Evolutionary conservation across 495 filamentous ascomycete species (phyloP).

Genomic region (Penicillium flavigenum): DNA sequence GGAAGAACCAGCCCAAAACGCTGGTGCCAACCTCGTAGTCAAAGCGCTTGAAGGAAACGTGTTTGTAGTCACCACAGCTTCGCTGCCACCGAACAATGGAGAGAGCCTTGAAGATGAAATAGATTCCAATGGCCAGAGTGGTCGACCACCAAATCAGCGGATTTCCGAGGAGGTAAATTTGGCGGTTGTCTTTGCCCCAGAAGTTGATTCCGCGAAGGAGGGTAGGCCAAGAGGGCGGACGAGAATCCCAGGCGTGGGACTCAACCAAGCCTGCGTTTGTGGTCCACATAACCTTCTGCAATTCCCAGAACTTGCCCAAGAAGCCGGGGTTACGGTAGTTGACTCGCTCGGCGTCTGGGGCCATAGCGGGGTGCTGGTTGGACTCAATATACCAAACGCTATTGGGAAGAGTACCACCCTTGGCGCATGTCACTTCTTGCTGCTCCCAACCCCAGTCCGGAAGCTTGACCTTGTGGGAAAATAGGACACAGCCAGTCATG

Average conservation of each 20-base stretch:
- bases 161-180: slow-evolving; percentile 96
- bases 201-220: slow-evolving; percentile 97
- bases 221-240: slow-evolving; percentile 90
- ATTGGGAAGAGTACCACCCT: slow-evolving; percentile 88
- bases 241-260: slow-evolving; percentile 96
- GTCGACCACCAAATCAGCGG: slow-evolving; percentile 93
- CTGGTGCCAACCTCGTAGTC: slow-evolving; percentile 93
- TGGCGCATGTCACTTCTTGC: slow-evolving; percentile 97
- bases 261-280: slow-evolving; percentile 96
- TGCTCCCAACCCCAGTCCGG: slow-evolving; percentile 97
- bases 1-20: slow-evolving; percentile 91
- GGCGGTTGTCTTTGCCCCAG: slow-evolving; percentile 91
- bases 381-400: slow-evolving; percentile 94
- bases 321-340: slow-evolving; percentile 96
- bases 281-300: slow-evolving; percentile 99
- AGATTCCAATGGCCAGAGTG: slow-evolving; percentile 75
- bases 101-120: slow-evolving; percentile 79
- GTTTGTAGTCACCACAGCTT: slow-evolving; percentile 79
- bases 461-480: slow-evolving; percentile 98
- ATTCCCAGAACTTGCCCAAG: slow-evolving; percentile 97
- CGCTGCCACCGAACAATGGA: slow-evolving; percentile 93
- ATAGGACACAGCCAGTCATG: slow-evolving; percentile 95
- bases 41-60: slow-evolving; percentile 84
- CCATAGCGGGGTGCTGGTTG: slow-evolving; percentile 78
- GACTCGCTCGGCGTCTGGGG: slow-evolving; percentile 77